Conservation (phyloP, 208 protist genomes). For the Porcisia deanei region DNA sequence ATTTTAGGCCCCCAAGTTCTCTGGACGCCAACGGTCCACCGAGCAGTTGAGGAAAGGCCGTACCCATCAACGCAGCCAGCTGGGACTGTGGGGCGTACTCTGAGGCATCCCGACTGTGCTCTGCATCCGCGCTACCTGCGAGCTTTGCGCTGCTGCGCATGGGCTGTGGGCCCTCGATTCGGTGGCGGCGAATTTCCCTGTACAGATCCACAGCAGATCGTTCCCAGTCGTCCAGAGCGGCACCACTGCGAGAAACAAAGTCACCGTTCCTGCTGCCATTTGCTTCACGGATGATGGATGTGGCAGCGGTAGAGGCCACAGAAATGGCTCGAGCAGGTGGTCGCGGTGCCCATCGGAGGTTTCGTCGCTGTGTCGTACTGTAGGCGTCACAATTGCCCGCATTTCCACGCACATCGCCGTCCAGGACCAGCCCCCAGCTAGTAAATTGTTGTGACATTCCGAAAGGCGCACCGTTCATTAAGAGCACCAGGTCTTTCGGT, state of each 20-base stretch:
- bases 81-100: neutral
- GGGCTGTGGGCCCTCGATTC: neutral
- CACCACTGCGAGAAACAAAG: neutral
- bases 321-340: neutral
- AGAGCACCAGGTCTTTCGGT: neutral
- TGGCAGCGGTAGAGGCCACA: neutral
- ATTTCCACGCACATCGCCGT: slow-evolving; percentile 5
- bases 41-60: slow-evolving; percentile 17
- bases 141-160: neutral
- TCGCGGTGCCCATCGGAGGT: neutral
- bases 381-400: neutral
- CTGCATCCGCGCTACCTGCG: neutral
- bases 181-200: slow-evolving; percentile 12
- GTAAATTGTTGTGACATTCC: neutral
- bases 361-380: neutral
- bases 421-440: slow-evolving; percentile 14
- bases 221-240: slow-evolving; percentile 11
- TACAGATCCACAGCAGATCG: slow-evolving; percentile 12
- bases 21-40: neutral
- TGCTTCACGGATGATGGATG: neutral
- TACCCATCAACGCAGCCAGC: slow-evolving; percentile 1
- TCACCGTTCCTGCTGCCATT: neutral
- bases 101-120: neutral
- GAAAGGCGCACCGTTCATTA: neutral
- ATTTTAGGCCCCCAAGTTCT: neutral